Base-by-base conservation (phyloP, 1,284 basidiomycete species). In the Cryptococcus floricola region DNA sequence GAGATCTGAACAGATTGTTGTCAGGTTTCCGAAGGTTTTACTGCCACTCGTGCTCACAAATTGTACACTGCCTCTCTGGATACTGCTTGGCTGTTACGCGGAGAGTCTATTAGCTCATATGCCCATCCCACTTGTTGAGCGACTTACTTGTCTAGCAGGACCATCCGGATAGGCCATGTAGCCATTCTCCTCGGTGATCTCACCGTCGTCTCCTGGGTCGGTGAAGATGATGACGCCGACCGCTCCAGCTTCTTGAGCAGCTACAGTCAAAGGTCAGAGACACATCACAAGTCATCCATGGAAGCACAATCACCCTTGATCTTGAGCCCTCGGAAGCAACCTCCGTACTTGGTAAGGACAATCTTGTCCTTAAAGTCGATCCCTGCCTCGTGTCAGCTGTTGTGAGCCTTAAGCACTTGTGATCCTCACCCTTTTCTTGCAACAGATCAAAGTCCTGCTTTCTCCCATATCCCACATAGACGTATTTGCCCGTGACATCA, bases 51-150 rank as follows among this genome's bases (percentile, higher is more conserved):
- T 72, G 16, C 86, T 87, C 39, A 94, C 71, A 70, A 83, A 95
- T 72, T 92, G 88, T 1, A 92, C 91, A 31, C 85, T 88, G 18
- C 94, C 95, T 48, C 94, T 85, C 75, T 97, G 87, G 12, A 94
- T 85, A 38, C 68, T 71, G 39, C 67, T 85, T 0, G 88, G 89
- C 64, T 72, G 48, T n/a, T 5, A 42, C 10, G 14, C 37, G 3
- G n/a, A 45, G 13, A n/a, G 14, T 16, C 4, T 9, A 45, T n/a
- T 13, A 25, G 43, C 16, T 5, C 13, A 25, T 45, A 25, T 45
- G 12, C 5, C 7, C 7, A 13, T 45, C 19, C 4, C 23, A 18
- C 23, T 23, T 16, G 7, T 14, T 13, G 9, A 12, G 38, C 23
- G 4, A 48, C 56, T 60, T 25, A 62, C 60, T 73, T 93, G 89